Conservation (phyloP, 2,329 filamentous ascomycete genomes). For the Triangularia verruculosa region DNA sequence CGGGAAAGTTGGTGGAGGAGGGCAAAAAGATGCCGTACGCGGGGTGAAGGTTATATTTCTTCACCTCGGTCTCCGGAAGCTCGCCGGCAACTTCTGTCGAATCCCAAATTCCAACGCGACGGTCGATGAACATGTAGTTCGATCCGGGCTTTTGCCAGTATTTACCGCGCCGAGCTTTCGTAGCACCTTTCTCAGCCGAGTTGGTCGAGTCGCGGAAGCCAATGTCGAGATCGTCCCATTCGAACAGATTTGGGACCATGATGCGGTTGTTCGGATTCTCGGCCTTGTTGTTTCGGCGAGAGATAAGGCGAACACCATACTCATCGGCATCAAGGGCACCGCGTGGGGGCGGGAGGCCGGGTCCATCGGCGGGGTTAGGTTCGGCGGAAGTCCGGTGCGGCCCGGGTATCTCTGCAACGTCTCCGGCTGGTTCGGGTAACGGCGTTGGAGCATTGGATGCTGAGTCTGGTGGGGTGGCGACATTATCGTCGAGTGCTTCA, state of each 20-base stretch:
- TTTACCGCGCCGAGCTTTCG: constrained; percentile 50
- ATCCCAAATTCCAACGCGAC: constrained; percentile 52
- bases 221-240: constrained; percentile 53
- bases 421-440: constrained; percentile 24
- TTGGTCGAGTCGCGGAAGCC: constrained; percentile 59
- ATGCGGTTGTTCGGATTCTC: constrained; percentile 50
- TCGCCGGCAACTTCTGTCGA: constrained; percentile 49
- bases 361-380: constrained; percentile 31
- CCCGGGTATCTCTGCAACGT: constrained; percentile 18
- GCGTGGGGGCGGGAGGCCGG: constrained; percentile 34
- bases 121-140: constrained; percentile 53
- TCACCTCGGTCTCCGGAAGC: constrained; percentile 49
- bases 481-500: constrained; percentile 31
- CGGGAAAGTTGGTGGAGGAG: constrained; percentile 38
- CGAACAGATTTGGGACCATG: constrained; percentile 48
- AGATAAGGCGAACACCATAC: constrained; percentile 49
- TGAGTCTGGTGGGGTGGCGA: constrained; percentile 26
- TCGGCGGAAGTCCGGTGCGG: constrained; percentile 25
- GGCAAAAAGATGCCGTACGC: constrained; percentile 52
- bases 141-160: constrained; percentile 54
- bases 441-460: constrained; percentile 27
- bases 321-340: constrained; percentile 49
- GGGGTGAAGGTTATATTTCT: constrained; percentile 51
- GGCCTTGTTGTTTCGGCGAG: constrained; percentile 36
- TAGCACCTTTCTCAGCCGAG: constrained; percentile 52